Conservation (phyloP, 345 rosid genomes). For the Hibiscus syriacus region DNA sequence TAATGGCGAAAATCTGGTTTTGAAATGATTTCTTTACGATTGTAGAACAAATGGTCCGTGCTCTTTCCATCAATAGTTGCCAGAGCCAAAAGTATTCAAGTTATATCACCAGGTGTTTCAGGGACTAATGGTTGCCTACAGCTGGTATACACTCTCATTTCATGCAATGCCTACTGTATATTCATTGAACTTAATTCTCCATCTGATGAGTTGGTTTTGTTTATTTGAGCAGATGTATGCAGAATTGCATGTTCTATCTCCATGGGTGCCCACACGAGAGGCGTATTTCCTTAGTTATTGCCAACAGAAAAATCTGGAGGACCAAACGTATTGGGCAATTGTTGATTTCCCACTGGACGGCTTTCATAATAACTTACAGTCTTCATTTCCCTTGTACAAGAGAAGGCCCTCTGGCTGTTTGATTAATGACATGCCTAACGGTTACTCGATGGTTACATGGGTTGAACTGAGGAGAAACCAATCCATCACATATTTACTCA, state of each 20-base stretch:
- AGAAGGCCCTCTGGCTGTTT: conserved; percentile 83
- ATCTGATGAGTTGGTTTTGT: neutral
- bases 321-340: conserved; percentile 55
- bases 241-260: conserved; percentile 76
- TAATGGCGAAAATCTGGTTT: too few relatives aligned
- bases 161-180: neutral
- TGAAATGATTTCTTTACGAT: neutral
- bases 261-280: conserved; percentile 76
- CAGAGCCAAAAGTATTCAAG: conserved; percentile 75
- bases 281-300: conserved; percentile 74
- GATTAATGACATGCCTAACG: conserved; percentile 95
- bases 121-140: conserved; percentile 77
- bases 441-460: conserved; percentile 91
- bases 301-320: conserved; percentile 66
- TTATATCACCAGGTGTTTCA: conserved; percentile 47
- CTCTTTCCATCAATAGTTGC: conserved; percentile 88
- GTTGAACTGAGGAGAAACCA: conserved; percentile 70
- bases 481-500: conserved; percentile 51
- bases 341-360: conserved; percentile 81
- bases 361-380: conserved; percentile 45
- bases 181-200: neutral
- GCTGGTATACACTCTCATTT: conserved; percentile 43
- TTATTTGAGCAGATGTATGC: conserved; percentile 60
- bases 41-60: conserved; percentile 79
- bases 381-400: conserved; percentile 41